Conservation (phyloP, 2,329 filamentous ascomycete species). For the Neofusicoccum ribis region DNA sequence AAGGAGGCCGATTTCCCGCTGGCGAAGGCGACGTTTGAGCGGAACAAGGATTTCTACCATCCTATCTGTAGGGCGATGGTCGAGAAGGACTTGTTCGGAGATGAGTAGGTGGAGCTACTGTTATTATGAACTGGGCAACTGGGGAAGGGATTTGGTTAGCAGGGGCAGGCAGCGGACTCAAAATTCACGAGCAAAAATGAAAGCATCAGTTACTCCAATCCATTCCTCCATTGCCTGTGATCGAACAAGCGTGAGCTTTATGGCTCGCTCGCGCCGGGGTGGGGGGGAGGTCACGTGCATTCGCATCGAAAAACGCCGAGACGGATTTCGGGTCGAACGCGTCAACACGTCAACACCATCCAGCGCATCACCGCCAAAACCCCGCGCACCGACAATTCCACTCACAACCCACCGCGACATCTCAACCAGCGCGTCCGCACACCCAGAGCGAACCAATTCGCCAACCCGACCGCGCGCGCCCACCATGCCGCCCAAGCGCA, state of each 20-base stretch:
- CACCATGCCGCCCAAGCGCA: constrained; percentile 15
- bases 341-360: constrained; percentile 11
- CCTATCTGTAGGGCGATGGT: constrained; percentile 84
- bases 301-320: constrained; percentile 29
- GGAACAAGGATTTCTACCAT: constrained; percentile 90
- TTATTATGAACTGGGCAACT: no score
- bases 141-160: no score
- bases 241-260: no score
- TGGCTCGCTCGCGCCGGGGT: no score
- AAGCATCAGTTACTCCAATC: no score
- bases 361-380: not conserved
- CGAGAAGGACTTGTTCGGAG: constrained; percentile 73
- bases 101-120: not conserved
- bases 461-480: not conserved
- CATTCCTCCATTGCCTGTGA: not conserved
- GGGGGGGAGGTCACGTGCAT: constrained; percentile 14
- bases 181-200: no score
- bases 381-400: not conserved
- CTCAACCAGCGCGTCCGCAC: not conserved
- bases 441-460: not conserved
- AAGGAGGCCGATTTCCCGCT: constrained; percentile 72
- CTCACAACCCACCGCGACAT: not conserved
- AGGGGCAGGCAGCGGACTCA: no score
- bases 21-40: constrained; percentile 79
- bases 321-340: constrained; percentile 14